Base-by-base conservation (phyloP, 78 protist species). In the Acrasis kona region DNA sequence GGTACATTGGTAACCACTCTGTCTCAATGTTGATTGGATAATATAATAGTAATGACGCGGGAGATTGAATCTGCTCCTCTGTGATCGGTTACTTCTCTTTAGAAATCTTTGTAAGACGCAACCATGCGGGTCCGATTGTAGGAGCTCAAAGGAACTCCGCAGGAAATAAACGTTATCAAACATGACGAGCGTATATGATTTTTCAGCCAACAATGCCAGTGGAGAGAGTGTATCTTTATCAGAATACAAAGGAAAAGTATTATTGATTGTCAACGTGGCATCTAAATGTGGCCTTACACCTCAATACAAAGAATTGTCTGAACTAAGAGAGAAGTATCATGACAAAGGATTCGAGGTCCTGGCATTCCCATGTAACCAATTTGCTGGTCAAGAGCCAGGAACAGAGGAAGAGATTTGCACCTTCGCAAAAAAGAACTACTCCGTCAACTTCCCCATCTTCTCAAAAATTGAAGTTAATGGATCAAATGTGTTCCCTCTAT, bases 331-430 rank as follows among this genome's bases (percentile, higher is more conserved):
- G 10, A 66, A 66, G 67, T 66, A 74, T 61, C 31, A 61, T 28
- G 34, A 4, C 32, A 10, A 66, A 32, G 1, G 1, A n/a, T 57
- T 71, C 36, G 5, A 58, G 9, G 29, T 76, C 28, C 57, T 76
- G 5, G 71, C 36, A 5, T 80, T 80, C 38, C 84, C 84, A 3
- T 80, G 84, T 79, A 80, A 80, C 74, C 84, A 76, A 40, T 76
- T 80, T 40, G 84, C 77, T 41, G 70, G 40, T 10, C 73, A 76
- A 1, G 90, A 86, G 67, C 90, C 90, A 1, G 90, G 90, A 1
- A 70, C 80, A 2, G 31, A 40, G n/a, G 79, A 50, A 1, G 89
- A 78, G 36, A 75, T 85, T 40, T 19, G 34, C 27, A 58, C 65
- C 32, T 79, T 85, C 36, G 41, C 61, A 31, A 74, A 3, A 34